Evolutionary conservation across 2,329 filamentous ascomycete genomes (phyloP).

Genomic region (Pseudocercospora fijiensis): DNA sequence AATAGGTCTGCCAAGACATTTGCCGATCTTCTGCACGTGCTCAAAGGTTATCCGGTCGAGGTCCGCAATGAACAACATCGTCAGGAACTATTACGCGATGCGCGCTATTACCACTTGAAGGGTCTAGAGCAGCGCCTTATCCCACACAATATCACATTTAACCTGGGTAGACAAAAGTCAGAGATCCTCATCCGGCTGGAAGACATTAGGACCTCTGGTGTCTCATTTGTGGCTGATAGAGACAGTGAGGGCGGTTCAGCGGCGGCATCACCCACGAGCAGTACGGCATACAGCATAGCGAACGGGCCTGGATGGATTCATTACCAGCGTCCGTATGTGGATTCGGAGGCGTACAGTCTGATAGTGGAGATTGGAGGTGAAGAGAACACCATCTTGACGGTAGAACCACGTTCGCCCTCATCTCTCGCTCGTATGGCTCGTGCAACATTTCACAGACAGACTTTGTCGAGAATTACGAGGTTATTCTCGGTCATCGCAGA

Average conservation of each 20-base stretch:
- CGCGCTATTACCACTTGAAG: conserved; percentile 89
- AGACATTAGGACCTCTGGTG: conserved; percentile 83
- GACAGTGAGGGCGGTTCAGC: conserved; percentile 21
- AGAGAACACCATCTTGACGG: conserved; percentile 43
- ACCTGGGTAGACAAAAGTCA: conserved; percentile 63
- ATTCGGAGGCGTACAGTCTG: conserved; percentile 69
- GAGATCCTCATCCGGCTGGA: conserved; percentile 81
- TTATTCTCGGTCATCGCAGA: conserved; percentile 78
- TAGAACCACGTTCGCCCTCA: conserved; percentile 13
- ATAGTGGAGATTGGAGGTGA: conserved; percentile 77
- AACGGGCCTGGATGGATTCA: conserved; percentile 59
- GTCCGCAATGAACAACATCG: conserved; percentile 77
- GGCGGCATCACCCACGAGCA: conserved; percentile 18
- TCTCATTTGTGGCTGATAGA: conserved; percentile 62
- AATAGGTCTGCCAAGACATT: conserved; percentile 82
- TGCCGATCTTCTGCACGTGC: conserved; percentile 73
- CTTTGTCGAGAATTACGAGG: conserved; percentile 67
- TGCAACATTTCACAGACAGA: conserved; percentile 71
- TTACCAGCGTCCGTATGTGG: conserved; percentile 84
- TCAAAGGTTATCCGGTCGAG: conserved; percentile 78
- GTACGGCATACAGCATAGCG: conserved; percentile 13
- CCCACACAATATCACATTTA: conserved; percentile 72
- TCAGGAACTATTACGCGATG: conserved; percentile 75
- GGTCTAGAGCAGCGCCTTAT: conserved; percentile 86
- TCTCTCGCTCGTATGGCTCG: conserved; percentile 38